Percentiles rank a stretch among this genome's conserved stretches.
Evolutionary conservation across 1,284 basidiomycete species (phyloP).

Genomic region (Trichosporon ovoides): DNA sequence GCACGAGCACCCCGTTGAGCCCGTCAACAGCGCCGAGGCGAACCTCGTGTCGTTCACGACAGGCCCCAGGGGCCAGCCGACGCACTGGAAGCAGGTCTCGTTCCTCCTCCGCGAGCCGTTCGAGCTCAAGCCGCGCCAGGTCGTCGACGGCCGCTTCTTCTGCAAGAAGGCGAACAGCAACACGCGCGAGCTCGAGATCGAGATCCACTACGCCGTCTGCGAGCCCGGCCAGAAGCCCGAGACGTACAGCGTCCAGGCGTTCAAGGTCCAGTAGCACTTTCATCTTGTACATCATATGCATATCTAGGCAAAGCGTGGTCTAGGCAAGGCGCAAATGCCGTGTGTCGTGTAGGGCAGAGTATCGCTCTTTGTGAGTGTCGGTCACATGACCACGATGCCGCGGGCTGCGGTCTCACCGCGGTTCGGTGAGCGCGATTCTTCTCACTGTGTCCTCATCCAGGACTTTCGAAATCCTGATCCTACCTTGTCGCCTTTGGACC

Average conservation of each 20-base stretch:
- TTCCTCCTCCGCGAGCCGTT: constrained; percentile 82
- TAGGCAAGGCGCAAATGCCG: too few relatives aligned
- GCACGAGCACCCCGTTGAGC: constrained; percentile 23
- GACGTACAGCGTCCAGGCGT: constrained; percentile 30
- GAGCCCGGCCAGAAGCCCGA: constrained; percentile 15
- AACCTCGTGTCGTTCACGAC: constrained; percentile 75
- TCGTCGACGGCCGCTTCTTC: constrained; percentile 70
- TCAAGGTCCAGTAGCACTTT: constrained; percentile 25
- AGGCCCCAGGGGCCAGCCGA: constrained; percentile 71
- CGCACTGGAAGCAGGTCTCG: constrained; percentile 98
- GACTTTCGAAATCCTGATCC: too few relatives aligned
- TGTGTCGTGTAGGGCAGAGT: too few relatives aligned
- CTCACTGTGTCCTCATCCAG: too few relatives aligned
- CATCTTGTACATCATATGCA: not conserved
- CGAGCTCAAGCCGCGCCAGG: constrained; percentile 62
- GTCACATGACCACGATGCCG: too few relatives aligned
- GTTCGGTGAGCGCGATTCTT: too few relatives aligned
- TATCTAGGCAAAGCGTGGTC: not conserved
- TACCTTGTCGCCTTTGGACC: too few relatives aligned
- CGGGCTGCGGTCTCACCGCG: too few relatives aligned
- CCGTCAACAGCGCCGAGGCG: constrained; percentile 19
- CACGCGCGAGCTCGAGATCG: constrained; percentile 81
- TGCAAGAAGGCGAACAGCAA: constrained; percentile 77
- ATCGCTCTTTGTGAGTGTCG: too few relatives aligned
- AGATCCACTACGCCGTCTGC: constrained; percentile 63